Percentiles rank a stretch among this genome's conserved stretches.
phyloP scores from a whole-genome alignment of 2,329 filamentous ascomycete species.

The Monosporascus cannonballus region DNA sequence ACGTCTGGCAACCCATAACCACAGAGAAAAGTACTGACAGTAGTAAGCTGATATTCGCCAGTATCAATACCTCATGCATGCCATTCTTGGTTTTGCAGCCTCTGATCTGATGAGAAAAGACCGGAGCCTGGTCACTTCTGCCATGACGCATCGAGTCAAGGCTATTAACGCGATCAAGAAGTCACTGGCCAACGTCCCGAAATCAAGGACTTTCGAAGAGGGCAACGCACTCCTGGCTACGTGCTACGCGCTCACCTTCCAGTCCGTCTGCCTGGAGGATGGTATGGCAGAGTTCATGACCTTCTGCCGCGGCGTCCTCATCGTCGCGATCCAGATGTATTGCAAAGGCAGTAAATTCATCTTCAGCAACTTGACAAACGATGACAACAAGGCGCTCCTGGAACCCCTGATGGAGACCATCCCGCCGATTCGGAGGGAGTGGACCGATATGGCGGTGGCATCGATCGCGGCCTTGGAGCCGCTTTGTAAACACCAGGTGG shows the following conservation, averaged over 20 bases:
- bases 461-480: conserved; percentile 36
- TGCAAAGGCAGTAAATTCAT: conserved; percentile 41
- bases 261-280: conserved; percentile 51
- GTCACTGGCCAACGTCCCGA: conserved; percentile 38
- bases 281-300: conserved; percentile 56
- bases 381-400: conserved; percentile 35
- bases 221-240: conserved; percentile 54
- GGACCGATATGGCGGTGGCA: conserved; percentile 40
- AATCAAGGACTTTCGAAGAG: conserved; percentile 40
- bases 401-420: conserved; percentile 39
- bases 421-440: conserved; percentile 38
- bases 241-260: conserved; percentile 54
- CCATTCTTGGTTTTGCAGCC: conserved; percentile 58
- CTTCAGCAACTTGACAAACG: conserved; percentile 40
- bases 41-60: conserved; percentile 19
- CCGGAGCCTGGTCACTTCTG: conserved; percentile 45
- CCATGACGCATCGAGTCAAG: conserved; percentile 59
- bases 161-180: conserved; percentile 58
- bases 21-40: neutral
- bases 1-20: conserved; percentile 35
- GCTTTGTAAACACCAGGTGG: conserved; percentile 37
- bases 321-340: conserved; percentile 50
- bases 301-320: conserved; percentile 50
- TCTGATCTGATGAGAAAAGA: conserved; percentile 54
- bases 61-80: conserved; percentile 63